These are phyloP conservation scores for Rhodotorula babjevae DNA, from an alignment of 768 basidiomycete species.

Conservation along the genomic window DNA sequence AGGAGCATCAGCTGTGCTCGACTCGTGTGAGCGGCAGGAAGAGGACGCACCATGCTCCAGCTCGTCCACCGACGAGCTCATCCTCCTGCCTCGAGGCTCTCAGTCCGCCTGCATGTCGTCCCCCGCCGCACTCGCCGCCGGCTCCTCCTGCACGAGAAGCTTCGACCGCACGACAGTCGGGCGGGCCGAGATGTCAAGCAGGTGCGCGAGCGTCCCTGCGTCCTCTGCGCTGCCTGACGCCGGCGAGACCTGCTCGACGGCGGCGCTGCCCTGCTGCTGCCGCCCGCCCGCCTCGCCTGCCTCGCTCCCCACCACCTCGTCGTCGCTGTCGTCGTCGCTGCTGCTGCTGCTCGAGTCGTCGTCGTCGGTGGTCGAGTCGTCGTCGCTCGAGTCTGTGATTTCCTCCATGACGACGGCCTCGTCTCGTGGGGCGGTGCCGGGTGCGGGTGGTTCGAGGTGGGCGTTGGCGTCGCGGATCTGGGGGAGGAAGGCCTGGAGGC, in stretches of 20 bases:
- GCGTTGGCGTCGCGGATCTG: constrained; percentile 35
- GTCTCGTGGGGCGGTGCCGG: neutral
- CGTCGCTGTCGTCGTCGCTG: neutral
- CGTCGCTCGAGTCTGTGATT: constrained; percentile 21
- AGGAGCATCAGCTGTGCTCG: neutral
- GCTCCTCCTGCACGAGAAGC: constrained; percentile 1
- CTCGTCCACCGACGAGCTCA: neutral
- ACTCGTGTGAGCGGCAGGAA: neutral
- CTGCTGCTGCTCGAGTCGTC: neutral
- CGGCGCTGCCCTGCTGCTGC: neutral
- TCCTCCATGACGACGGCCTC: constrained; percentile 33
- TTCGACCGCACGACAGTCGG: constrained; percentile 1
- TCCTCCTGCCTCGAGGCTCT: neutral
- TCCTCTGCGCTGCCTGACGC: neutral
- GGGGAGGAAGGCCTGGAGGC: constrained; percentile 37
- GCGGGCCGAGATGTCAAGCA: constrained; percentile 21
- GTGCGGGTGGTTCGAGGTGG: neutral
- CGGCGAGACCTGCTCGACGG: neutral
- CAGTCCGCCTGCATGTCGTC: constrained; percentile 20
- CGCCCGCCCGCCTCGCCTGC: neutral
- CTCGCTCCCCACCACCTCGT: neutral
- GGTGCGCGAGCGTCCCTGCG: constrained; percentile 2
- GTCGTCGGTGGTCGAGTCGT: constrained; percentile 8
- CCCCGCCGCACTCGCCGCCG: neutral
- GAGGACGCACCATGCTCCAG: neutral